Conservation (phyloP, 371 early-diverging fungal genomes). For the Smittium mucronatum region DNA sequence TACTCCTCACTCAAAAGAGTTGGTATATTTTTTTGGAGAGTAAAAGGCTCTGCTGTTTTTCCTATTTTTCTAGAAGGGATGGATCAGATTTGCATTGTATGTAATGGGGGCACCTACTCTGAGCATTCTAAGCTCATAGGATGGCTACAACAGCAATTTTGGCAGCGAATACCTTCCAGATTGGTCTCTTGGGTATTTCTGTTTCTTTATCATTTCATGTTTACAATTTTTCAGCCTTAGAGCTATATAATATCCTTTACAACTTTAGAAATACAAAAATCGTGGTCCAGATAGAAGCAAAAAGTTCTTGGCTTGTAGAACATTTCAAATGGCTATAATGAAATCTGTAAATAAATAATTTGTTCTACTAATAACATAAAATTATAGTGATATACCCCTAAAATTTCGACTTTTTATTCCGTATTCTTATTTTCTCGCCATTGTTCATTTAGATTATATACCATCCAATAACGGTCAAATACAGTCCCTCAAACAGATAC, state of each 20-base stretch:
- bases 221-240: too few relatives aligned
- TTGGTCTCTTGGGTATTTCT: conserved; percentile 5
- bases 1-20: too few relatives aligned
- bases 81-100: conserved; percentile 4
- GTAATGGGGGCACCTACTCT: not conserved
- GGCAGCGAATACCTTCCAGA: conserved; percentile 7
- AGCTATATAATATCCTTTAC: not conserved
- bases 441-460: conserved; percentile 5
- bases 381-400: not conserved
- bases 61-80: not conserved
- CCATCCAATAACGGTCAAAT: conserved; percentile 7
- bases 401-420: not conserved
- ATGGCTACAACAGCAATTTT: conserved; percentile 9
- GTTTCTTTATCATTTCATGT: not conserved
- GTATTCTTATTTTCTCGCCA: not conserved
- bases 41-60: too few relatives aligned
- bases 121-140: conserved; percentile 7
- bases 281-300: not conserved
- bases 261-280: conserved; percentile 1
- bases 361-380: not conserved
- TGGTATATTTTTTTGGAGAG: too few relatives aligned
- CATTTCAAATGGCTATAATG: conserved; percentile 3
- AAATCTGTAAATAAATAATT: not conserved
- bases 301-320: conserved; percentile 4
- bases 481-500: conserved; percentile 11